Percentiles rank a stretch among this genome's conserved stretches.
Evolutionary conservation across 192 early-diverging fungal species (phyloP).

Genomic region (Rhizoclosmatium globosum): DNA sequence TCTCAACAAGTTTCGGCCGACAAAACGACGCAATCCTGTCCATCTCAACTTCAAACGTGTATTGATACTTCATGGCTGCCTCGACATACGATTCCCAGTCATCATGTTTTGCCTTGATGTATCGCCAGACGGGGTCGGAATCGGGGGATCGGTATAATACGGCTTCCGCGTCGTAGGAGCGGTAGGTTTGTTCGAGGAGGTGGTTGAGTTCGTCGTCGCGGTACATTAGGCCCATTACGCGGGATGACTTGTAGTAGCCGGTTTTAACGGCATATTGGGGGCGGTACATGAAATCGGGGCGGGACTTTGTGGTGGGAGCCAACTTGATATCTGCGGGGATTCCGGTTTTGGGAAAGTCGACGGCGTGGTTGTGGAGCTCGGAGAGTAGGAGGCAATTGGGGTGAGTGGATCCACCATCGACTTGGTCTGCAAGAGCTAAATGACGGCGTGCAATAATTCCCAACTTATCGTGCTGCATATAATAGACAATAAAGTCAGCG

Average conservation of each 20-base stretch:
- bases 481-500: slow-evolving; percentile 29
- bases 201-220: slow-evolving; percentile 27
- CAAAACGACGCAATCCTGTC: slow-evolving; percentile 27
- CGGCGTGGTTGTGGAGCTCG: slow-evolving; percentile 68
- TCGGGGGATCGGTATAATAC: background rate
- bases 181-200: slow-evolving; percentile 14
- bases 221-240: slow-evolving; percentile 30
- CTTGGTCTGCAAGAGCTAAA: slow-evolving; percentile 34
- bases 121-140: slow-evolving; percentile 16
- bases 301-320: slow-evolving; percentile 50
- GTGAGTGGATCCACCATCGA: slow-evolving; percentile 23
- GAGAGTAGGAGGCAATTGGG: slow-evolving; percentile 22
- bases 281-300: slow-evolving; percentile 78
- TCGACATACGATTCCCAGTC: slow-evolving; percentile 28
- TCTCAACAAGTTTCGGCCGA: slow-evolving; percentile 19
- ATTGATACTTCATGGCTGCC: slow-evolving; percentile 20
- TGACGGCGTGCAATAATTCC: slow-evolving; percentile 29
- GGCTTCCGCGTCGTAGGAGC: background rate
- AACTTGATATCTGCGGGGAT: slow-evolving; percentile 56
- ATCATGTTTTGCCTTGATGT: background rate
- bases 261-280: slow-evolving; percentile 2
- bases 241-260: slow-evolving; percentile 25
- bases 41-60: slow-evolving; percentile 25
- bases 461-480: slow-evolving; percentile 25
- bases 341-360: slow-evolving; percentile 74